Percentiles rank a stretch among this genome's conserved stretches.
Conservation (phyloP, 805 yeast species). For the Yarrowia phangngaensis region DNA sequence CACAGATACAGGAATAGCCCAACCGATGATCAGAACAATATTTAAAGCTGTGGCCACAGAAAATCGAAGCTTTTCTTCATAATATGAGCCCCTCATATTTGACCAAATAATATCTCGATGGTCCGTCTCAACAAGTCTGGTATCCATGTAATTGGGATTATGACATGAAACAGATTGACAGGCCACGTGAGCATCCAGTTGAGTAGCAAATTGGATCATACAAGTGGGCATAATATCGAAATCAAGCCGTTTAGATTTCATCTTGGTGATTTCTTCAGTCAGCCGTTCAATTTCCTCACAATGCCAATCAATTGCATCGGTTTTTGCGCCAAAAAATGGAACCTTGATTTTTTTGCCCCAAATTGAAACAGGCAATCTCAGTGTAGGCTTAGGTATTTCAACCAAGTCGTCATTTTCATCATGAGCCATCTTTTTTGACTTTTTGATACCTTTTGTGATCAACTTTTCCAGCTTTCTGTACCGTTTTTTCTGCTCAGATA, state of each 20-base stretch:
- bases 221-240: slow-evolving; percentile 38
- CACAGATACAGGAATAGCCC: slow-evolving; percentile 82
- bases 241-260: slow-evolving; percentile 52
- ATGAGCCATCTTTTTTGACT: slow-evolving; percentile 41
- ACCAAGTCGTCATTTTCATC: too few relatives aligned
- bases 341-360: slow-evolving; percentile 32
- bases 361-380: too few relatives aligned
- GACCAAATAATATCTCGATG: slow-evolving; percentile 72
- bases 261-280: slow-evolving; percentile 53
- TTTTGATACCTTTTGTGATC: slow-evolving; percentile 37
- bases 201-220: slow-evolving; percentile 59
- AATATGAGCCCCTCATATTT: slow-evolving; percentile 47
- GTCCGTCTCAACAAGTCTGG: slow-evolving; percentile 45
- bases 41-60: slow-evolving; percentile 47
- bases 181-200: slow-evolving; percentile 58
- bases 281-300: slow-evolving; percentile 59
- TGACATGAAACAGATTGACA: slow-evolving; percentile 49
- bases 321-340: slow-evolving; percentile 63
- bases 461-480: slow-evolving; percentile 39
- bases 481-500: background rate
- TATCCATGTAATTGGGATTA: slow-evolving; percentile 7
- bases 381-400: too few relatives aligned
- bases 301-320: slow-evolving; percentile 65
- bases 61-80: slow-evolving; percentile 42
- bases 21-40: slow-evolving; percentile 53